phyloP scores from a whole-genome alignment of 495 filamentous ascomycete genomes.

The Penicillium waksmanii region DNA sequence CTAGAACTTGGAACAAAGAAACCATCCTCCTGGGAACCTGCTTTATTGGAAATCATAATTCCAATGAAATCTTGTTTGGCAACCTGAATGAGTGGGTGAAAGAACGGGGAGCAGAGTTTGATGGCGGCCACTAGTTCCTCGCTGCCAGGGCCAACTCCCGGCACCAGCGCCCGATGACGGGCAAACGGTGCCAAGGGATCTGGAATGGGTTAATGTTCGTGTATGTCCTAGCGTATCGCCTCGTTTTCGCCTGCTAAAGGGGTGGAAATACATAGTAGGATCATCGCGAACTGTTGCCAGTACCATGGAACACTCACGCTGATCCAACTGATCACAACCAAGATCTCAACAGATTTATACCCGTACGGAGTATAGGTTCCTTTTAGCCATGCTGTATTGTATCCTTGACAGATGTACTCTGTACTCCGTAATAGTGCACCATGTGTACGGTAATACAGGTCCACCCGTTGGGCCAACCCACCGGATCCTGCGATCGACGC shows the following conservation, averaged over 20 bases:
- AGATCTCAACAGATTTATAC: too few relatives aligned
- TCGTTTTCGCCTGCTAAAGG: too few relatives aligned
- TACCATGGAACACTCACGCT: neutral
- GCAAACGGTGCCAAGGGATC: slow-evolving; percentile 17
- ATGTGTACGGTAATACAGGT: neutral
- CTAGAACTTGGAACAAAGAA: slow-evolving; percentile 8
- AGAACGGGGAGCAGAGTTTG: slow-evolving; percentile 11
- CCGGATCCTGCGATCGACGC: slow-evolving; percentile 30
- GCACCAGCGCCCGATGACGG: slow-evolving; percentile 15
- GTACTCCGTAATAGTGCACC: neutral
- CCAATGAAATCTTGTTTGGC: too few relatives aligned
- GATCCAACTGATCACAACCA: neutral
- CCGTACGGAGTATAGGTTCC: too few relatives aligned
- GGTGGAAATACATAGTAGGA: neutral
- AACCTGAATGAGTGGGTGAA: slow-evolving; percentile 2
- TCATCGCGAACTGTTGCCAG: neutral
- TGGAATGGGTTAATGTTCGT: neutral
- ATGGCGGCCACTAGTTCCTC: slow-evolving; percentile 13
- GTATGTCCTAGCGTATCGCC: neutral
- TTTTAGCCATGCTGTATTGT: too few relatives aligned
- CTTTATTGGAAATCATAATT: too few relatives aligned
- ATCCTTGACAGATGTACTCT: too few relatives aligned
- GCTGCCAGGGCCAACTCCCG: slow-evolving; percentile 20
- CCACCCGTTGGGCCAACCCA: slow-evolving; percentile 32
- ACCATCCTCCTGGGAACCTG: neutral